Evolutionary conservation across 345 rosid genomes (phyloP), one percentile per base, ranked within the genome.

Genomic region (Ceriops zippeliana): DNA sequence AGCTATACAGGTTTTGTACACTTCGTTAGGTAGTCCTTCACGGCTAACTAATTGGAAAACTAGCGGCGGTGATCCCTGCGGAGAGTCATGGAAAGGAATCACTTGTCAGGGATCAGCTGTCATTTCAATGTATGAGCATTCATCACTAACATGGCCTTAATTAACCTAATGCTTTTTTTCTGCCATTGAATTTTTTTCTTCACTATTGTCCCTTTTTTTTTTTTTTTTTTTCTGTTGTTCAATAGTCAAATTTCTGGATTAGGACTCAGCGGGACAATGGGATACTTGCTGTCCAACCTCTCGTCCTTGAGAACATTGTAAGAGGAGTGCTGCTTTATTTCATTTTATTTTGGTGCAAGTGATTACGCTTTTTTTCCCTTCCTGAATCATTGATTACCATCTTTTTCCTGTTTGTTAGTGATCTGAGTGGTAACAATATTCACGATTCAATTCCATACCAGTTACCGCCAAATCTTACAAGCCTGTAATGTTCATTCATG

Each of bases 81-180:
- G 78, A 68, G 97, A 92, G 79, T 85, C 98, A 65, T 96, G 99
- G 99, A 87, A 81, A 83, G 99, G 99, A 64, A 77, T 96, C 58
- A 81, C 84, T 38, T 96, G 99, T 65, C 84, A 86, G 47, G 96
- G 84, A 56, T 92, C 99, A 5, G 88, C 97, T 62, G 93, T 96
- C 58, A 90, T 90, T 60, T 82, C 97, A 31, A 76, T 96, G 99
- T 96, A 87, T 57, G 83, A 1, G 28, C 63, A 27, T 67, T 56
- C 10, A 27, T 24, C 17, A 24, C 59, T 42, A 13, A n/a, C 31
- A 4, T 56, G 58, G 1, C 35, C 27, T 54, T 65, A 22, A n/a
- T 15, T 52, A 30, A 28, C 57, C 57, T 66, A 2, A 21, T 53
- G 15, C 1, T 49, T 60, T 51, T 32, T 13, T 57, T 54, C 61